These are phyloP conservation scores for Candida sanyaensis DNA, from an alignment of 1,139 yeast genomes.

Conservation along the genomic window DNA sequence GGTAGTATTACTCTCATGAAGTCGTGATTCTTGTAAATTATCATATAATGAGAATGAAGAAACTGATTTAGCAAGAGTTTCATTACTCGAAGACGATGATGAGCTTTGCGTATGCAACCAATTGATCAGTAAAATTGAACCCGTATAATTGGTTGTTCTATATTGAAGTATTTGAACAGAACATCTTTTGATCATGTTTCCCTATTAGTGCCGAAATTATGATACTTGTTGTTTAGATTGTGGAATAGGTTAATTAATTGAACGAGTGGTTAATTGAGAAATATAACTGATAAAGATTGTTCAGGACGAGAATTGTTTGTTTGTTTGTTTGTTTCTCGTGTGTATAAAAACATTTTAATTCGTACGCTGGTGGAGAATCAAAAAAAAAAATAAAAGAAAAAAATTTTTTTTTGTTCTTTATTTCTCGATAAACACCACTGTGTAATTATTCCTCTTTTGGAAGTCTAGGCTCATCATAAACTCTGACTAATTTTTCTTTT, in stretches of 20 bases:
- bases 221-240: too few species aligned
- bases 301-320: too few species aligned
- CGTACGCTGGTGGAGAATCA: too few species aligned
- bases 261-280: too few species aligned
- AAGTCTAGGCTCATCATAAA: slow-evolving; percentile 5
- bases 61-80: neutral
- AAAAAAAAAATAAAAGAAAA: too few species aligned
- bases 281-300: too few species aligned
- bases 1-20: neutral
- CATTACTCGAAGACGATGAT: neutral
- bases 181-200: slow-evolving; percentile 6
- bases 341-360: too few species aligned
- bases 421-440: neutral
- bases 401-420: too few species aligned
- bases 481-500: slow-evolving; percentile 10
- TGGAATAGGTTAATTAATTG: too few species aligned
- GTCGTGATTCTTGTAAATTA: neutral
- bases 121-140: slow-evolving; percentile 1
- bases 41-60: neutral
- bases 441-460: neutral
- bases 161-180: slow-evolving; percentile 3
- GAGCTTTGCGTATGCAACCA: slow-evolving; percentile 1
- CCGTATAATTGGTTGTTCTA: slow-evolving; percentile 1
- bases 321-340: too few species aligned
- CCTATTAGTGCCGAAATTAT: too few species aligned